These are phyloP conservation scores for Pythium rhizo-oryzae DNA, from an alignment of 352 stramenopile species.

Conservation along the genomic window DNA sequence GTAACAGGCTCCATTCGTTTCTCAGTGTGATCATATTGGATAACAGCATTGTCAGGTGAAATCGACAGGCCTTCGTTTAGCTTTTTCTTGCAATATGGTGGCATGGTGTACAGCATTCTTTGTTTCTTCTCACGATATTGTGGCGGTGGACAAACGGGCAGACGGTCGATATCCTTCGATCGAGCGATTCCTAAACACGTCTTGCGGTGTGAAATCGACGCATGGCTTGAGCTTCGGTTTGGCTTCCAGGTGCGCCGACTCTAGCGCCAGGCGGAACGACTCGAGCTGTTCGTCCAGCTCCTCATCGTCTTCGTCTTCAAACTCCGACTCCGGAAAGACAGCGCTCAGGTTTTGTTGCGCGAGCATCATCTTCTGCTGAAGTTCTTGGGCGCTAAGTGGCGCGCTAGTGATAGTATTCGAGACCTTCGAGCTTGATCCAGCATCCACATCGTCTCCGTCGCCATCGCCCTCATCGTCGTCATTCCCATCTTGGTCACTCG, in stretches of 20 bases:
- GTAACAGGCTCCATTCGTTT: not conserved
- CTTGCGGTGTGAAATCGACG: constrained; percentile 68
- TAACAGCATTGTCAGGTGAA: not conserved
- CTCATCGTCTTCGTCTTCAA: constrained; percentile 81
- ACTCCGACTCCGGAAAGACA: constrained; percentile 81
- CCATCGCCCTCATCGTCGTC: constrained; percentile 22
- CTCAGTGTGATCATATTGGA: too few relatives aligned
- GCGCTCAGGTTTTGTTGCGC: constrained; percentile 72
- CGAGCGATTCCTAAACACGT: constrained; percentile 71
- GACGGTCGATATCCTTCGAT: constrained; percentile 21
- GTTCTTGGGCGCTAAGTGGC: constrained; percentile 9
- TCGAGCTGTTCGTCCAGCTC: constrained; percentile 77
- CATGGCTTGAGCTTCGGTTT: constrained; percentile 60
- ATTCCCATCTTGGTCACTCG: constrained; percentile 22
- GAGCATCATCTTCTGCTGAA: constrained; percentile 70
- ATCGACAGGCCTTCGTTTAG: not conserved
- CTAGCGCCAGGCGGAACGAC: constrained; percentile 73
- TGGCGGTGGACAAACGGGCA: constrained; percentile 23
- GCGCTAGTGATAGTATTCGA: not conserved
- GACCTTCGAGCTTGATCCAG: not conserved
- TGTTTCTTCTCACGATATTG: constrained; percentile 15
- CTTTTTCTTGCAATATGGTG: constrained; percentile 1
- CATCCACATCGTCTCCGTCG: constrained; percentile 17
- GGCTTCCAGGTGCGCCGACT: constrained; percentile 70
- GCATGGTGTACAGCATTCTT: constrained; percentile 1